A percentile compares a stretch with the other conserved stretches of the same genome.
These are phyloP conservation scores for Xylaria scruposa DNA, from an alignment of 495 filamentous ascomycete genomes.

Conservation along the genomic window DNA sequence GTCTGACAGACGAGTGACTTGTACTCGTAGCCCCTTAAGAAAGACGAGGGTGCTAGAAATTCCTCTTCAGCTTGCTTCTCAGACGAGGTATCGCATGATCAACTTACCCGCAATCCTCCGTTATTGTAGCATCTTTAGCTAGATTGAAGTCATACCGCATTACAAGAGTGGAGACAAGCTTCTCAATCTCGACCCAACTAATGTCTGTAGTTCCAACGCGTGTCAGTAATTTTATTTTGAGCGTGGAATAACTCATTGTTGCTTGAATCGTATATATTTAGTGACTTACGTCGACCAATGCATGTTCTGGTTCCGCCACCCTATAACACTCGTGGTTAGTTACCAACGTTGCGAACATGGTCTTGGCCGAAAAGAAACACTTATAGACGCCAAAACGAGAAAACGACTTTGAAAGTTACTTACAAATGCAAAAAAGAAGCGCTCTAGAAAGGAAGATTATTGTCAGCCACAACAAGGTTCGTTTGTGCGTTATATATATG, in stretches of 20 bases:
- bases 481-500: not conserved
- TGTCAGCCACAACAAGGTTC: not conserved
- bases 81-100: not conserved
- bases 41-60: constrained; percentile 7
- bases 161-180: constrained; percentile 9
- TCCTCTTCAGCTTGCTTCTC: not conserved
- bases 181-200: constrained; percentile 21
- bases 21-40: constrained; percentile 10
- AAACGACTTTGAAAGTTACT: not conserved
- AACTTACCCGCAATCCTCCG: constrained; percentile 16
- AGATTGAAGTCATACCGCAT: constrained; percentile 21
- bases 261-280: not conserved
- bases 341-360: not conserved
- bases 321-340: not conserved
- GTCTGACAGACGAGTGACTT: not conserved
- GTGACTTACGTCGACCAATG: constrained; percentile 19
- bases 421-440: constrained; percentile 23
- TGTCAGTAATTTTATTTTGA: not conserved
- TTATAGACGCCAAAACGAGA: not conserved
- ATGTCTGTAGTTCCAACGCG: not conserved
- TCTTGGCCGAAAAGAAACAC: not conserved
- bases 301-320: constrained; percentile 20
- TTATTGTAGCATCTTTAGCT: not conserved
- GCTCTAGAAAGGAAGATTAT: not conserved
- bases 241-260: not conserved